A percentile compares a stretch with the other conserved stretches of the same genome.
Conservation (phyloP, 2,329 filamentous ascomycete genomes). For the Fusarium temperatum region DNA sequence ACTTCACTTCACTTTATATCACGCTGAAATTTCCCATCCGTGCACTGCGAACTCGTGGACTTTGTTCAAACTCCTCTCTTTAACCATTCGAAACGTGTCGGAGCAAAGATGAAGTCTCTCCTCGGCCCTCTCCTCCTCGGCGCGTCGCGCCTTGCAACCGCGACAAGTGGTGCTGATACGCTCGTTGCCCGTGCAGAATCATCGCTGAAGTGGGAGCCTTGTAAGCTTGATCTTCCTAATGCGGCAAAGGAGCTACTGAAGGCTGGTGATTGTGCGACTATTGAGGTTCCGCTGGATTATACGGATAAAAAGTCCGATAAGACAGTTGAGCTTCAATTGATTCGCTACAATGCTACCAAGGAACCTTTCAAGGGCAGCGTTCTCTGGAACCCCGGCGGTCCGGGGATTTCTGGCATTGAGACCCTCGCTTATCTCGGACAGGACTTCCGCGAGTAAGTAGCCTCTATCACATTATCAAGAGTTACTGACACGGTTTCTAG, state of each 20-base stretch:
- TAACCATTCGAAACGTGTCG: background rate
- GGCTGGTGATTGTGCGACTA: conserved; percentile 44
- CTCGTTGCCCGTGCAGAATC: background rate
- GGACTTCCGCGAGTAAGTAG: conserved; percentile 14
- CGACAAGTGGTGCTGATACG: background rate
- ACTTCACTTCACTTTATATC: background rate
- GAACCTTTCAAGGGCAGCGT: conserved; percentile 49
- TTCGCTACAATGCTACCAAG: conserved; percentile 43
- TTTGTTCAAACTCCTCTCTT: background rate
- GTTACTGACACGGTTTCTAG: background rate
- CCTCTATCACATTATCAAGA: accelerated
- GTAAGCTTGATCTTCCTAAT: conserved; percentile 3
- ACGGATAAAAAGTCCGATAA: conserved; percentile 38
- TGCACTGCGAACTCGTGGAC: background rate
- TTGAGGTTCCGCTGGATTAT: conserved; percentile 53
- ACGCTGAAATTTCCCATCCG: background rate
- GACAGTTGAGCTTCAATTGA: conserved; percentile 45
- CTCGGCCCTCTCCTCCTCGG: background rate
- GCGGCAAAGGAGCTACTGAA: background rate
- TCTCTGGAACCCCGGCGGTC: conserved; percentile 52
- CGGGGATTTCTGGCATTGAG: conserved; percentile 38
- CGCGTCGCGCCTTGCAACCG: background rate
- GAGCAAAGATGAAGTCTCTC: background rate
- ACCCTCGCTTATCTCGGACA: conserved; percentile 12
- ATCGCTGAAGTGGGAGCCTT: conserved; percentile 10